phyloP scores from a whole-genome alignment of 225 moss, liverwort and hornwort species.

The Physcomitrium patens region DNA sequence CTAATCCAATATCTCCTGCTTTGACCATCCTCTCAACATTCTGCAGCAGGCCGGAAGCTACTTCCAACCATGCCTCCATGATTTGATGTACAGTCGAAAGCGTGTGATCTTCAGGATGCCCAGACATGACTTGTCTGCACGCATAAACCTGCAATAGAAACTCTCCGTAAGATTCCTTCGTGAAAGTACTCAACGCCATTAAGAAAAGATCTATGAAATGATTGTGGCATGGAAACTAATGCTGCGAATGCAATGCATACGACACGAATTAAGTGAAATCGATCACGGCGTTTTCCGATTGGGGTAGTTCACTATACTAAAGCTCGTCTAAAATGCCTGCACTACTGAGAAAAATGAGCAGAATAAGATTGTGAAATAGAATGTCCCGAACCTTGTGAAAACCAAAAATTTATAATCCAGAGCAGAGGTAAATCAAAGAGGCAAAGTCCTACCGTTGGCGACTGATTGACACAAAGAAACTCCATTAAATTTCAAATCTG shows the following conservation, averaged over 20 bases:
- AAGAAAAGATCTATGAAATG: too few relatives aligned
- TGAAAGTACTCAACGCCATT: neutral
- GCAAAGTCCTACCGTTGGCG: too few relatives aligned
- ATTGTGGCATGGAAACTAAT: neutral
- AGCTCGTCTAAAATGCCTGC: too few relatives aligned
- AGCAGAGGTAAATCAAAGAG: too few relatives aligned
- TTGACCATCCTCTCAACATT: conserved; percentile 60
- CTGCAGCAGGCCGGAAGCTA: conserved; percentile 63
- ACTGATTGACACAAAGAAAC: neutral
- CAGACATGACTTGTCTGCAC: conserved; percentile 57
- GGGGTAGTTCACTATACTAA: too few relatives aligned
- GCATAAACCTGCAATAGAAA: conserved; percentile 47
- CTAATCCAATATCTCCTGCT: conserved; percentile 48
- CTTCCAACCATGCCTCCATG: conserved; percentile 81
- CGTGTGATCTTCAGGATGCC: conserved; percentile 77
- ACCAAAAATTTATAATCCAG: too few relatives aligned
- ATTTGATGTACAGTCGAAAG: conserved; percentile 82
- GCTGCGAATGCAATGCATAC: too few relatives aligned
- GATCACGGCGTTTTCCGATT: too few relatives aligned
- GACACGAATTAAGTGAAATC: too few relatives aligned
- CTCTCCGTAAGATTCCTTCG: neutral
- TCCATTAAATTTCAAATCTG: neutral
- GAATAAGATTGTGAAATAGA: too few relatives aligned
- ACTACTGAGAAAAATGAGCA: too few relatives aligned
- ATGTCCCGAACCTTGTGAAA: too few relatives aligned